Percentiles rank a stretch among this genome's conserved stretches.
Evolutionary conservation across 2,329 filamentous ascomycete species (phyloP).

Genomic region (Exutisphaerella laricina): DNA sequence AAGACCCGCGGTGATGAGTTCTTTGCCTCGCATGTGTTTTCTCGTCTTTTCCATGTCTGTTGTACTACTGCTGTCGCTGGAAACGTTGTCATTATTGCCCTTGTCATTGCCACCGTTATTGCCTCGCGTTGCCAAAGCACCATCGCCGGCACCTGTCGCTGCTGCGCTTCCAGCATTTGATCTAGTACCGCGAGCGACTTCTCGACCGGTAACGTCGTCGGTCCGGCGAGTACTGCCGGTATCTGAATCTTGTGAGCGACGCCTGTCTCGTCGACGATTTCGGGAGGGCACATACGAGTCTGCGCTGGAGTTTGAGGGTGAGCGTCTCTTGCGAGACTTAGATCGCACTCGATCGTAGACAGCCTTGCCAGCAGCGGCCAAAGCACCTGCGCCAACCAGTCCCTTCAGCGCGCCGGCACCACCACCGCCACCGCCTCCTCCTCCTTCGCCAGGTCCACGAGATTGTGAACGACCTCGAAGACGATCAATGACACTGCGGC

Average conservation of each 20-base stretch:
- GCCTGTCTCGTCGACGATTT: slow-evolving; percentile 37
- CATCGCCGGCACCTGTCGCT: slow-evolving; percentile 36
- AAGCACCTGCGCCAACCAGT: slow-evolving; percentile 45
- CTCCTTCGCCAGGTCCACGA: slow-evolving; percentile 36
- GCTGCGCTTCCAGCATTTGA: slow-evolving; percentile 37
- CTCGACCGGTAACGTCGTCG: slow-evolving; percentile 27
- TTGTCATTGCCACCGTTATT: slow-evolving; percentile 12
- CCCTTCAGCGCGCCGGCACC: slow-evolving; percentile 44
- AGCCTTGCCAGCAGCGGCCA: slow-evolving; percentile 47
- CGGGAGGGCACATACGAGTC: slow-evolving; percentile 50
- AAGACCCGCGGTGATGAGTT: slow-evolving; percentile 59
- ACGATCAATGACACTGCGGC: slow-evolving; percentile 51
- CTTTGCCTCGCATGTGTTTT: slow-evolving; percentile 62
- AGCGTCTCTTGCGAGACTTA: slow-evolving; percentile 47
- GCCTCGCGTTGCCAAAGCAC: slow-evolving; percentile 17
- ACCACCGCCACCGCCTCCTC: slow-evolving; percentile 40
- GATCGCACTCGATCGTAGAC: slow-evolving; percentile 52
- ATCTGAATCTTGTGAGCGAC: slow-evolving; percentile 38
- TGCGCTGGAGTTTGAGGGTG: slow-evolving; percentile 42
- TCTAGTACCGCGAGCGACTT: slow-evolving; percentile 36
- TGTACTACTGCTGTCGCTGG: slow-evolving; percentile 34
- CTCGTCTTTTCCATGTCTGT: slow-evolving; percentile 56
- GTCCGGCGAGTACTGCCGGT: slow-evolving; percentile 34
- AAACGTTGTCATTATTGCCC: slow-evolving; percentile 16
- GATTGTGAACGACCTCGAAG: slow-evolving; percentile 48